Percentiles rank a stretch among this genome's conserved stretches.
These are phyloP conservation scores for Boletus reticulatus DNA, from an alignment of 768 basidiomycete genomes.

Conservation along the genomic window DNA sequence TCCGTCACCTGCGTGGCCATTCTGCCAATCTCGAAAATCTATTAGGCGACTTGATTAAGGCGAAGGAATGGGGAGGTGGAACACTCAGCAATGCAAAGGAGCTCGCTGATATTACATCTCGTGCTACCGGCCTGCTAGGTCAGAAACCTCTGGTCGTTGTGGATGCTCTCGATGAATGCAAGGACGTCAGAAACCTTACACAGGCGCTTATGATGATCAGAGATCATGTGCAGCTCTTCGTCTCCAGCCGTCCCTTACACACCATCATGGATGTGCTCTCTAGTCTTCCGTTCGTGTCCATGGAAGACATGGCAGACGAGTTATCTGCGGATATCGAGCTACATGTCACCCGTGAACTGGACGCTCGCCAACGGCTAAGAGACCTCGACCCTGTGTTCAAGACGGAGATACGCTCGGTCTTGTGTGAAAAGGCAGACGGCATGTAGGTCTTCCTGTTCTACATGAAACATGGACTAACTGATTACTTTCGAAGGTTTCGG, in stretches of 20 bases:
- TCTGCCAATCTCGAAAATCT: neutral
- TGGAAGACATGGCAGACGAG: neutral
- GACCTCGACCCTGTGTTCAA: neutral
- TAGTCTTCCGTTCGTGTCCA: neutral
- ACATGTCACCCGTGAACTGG: neutral
- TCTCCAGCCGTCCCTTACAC: neutral
- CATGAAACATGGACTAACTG: neutral
- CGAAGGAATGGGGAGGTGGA: neutral
- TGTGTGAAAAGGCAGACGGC: neutral
- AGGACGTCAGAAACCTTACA: neutral
- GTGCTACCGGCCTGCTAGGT: neutral
- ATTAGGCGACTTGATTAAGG: neutral
- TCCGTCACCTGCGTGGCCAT: neutral
- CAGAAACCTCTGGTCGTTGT: neutral
- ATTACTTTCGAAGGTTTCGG: neutral
- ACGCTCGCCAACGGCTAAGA: neutral
- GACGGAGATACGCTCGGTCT: neutral
- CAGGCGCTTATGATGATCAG: slow-evolving; percentile 1
- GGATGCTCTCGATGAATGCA: slow-evolving; percentile 8
- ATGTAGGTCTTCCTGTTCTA: neutral
- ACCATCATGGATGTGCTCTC: neutral
- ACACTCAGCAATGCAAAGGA: neutral
- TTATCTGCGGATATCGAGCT: neutral
- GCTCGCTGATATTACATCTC: neutral
- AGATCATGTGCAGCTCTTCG: neutral